phyloP scores from a whole-genome alignment of 768 basidiomycete genomes.

The Cantharellus anzutake region DNA sequence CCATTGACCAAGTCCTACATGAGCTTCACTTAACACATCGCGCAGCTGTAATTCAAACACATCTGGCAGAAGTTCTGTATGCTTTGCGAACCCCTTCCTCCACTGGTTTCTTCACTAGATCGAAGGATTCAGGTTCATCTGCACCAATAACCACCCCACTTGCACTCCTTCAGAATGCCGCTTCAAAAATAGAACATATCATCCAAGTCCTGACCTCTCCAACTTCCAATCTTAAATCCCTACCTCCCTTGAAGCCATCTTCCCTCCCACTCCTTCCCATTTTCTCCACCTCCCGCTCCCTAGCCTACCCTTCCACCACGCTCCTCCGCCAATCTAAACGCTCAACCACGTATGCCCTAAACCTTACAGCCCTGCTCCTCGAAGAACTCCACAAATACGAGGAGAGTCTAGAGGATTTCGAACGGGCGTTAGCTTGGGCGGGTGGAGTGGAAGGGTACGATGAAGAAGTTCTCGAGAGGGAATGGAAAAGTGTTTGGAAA shows the following conservation, averaged over 20 bases:
- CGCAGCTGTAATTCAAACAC: slow-evolving; percentile 50
- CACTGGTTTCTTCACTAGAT: background rate
- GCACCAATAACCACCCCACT: background rate
- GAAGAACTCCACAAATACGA: slow-evolving; percentile 20
- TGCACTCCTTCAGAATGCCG: background rate
- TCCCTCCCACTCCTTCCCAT: background rate
- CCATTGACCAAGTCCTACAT: no score
- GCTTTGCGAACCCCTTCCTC: slow-evolving; percentile 14
- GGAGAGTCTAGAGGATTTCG: slow-evolving; percentile 40
- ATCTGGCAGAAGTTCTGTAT: slow-evolving; percentile 53
- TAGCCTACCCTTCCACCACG: slow-evolving; percentile 34
- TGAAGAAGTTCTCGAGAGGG: slow-evolving; percentile 3
- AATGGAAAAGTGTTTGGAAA: slow-evolving; percentile 7
- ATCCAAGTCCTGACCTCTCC: slow-evolving; percentile 8
- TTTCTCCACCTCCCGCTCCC: background rate
- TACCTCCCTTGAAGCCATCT: slow-evolving; percentile 18
- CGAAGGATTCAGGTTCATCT: background rate
- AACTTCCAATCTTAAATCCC: slow-evolving; percentile 36
- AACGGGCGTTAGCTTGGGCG: slow-evolving; percentile 51
- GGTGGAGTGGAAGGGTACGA: slow-evolving; percentile 16
- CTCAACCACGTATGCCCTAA: slow-evolving; percentile 59
- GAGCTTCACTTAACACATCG: slow-evolving; percentile 25
- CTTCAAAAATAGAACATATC: background rate
- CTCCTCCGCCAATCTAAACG: slow-evolving; percentile 51
- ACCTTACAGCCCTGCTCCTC: slow-evolving; percentile 45